Evolutionary conservation across 2,329 filamentous ascomycete genomes (phyloP).

Genomic region (Aphanocladium album): DNA sequence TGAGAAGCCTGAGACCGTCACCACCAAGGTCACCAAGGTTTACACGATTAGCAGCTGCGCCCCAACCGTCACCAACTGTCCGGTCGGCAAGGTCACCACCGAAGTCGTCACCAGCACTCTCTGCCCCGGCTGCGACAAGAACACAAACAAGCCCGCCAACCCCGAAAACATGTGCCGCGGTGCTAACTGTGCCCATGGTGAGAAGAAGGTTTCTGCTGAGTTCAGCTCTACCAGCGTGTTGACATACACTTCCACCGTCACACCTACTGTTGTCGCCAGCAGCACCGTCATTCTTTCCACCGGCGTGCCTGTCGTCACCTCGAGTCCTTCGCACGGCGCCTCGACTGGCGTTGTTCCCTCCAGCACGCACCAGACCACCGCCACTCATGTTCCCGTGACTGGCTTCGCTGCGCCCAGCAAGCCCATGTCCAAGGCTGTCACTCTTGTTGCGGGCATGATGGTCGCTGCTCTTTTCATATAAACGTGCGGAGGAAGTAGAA

Average conservation of each 20-base stretch:
- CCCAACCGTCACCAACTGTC: conserved; percentile 26
- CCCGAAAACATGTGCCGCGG: neutral
- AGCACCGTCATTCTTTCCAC: neutral
- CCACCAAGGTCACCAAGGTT: conserved; percentile 4
- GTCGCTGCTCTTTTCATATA: conserved; percentile 2
- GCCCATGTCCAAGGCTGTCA: neutral
- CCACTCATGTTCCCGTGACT: neutral
- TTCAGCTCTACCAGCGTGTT: too few relatives aligned
- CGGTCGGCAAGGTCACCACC: conserved; percentile 26
- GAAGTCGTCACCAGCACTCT: conserved; percentile 4
- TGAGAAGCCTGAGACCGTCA: conserved; percentile 18
- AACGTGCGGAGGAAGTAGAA: neutral
- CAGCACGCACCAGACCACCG: neutral
- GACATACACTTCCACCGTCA: neutral
- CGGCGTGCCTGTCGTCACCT: neutral
- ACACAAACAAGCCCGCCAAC: neutral
- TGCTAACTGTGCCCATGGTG: neutral
- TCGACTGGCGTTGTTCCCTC: neutral
- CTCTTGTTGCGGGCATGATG: neutral
- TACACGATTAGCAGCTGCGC: conserved; percentile 30
- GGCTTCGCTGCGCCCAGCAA: neutral
- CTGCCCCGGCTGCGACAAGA: neutral
- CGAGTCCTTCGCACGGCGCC: neutral
- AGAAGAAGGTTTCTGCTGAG: too few relatives aligned
- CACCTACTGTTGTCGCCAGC: neutral